Percentiles rank a stretch among this genome's conserved stretches.
These are phyloP conservation scores for Logfia minima DNA, from an alignment of 129 eudicot species.

Conservation along the genomic window DNA sequence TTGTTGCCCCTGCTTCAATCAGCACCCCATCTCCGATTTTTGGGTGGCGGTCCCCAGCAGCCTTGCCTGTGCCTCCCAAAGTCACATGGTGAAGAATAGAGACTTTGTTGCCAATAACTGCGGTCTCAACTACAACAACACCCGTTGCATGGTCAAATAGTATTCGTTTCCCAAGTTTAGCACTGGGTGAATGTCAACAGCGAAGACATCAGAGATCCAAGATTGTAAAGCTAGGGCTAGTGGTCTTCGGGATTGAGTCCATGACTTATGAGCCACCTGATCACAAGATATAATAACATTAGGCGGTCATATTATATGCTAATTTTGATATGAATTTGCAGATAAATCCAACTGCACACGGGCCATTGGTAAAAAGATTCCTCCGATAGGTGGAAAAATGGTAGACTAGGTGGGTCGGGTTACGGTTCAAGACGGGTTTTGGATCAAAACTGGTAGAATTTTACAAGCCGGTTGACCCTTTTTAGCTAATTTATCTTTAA, in stretches of 20 bases:
- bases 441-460: background rate
- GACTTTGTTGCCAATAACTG: conserved; percentile 72
- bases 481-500: background rate
- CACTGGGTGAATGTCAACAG: conserved; percentile 84
- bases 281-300: background rate
- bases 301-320: background rate
- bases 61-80: conserved; percentile 80
- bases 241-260: conserved; percentile 58
- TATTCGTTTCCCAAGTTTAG: conserved; percentile 69
- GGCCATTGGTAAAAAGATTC: no score
- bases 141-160: conserved; percentile 93
- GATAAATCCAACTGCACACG: background rate
- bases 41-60: conserved; percentile 81
- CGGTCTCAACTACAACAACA: conserved; percentile 82
- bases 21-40: conserved; percentile 84
- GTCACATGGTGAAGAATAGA: conserved; percentile 88
- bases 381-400: no score
- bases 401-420: no score
- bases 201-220: conserved; percentile 74
- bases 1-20: conserved; percentile 88
- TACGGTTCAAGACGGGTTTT: background rate
- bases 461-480: background rate
- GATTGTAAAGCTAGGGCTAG: conserved; percentile 76
- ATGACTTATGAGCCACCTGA: conserved; percentile 80
- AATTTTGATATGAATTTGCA: background rate